A percentile compares a stretch with the other conserved stretches of the same genome.
These are phyloP conservation scores for Penicillium griseofulvum DNA, from an alignment of 2,329 filamentous ascomycete genomes.

Conservation along the genomic window DNA sequence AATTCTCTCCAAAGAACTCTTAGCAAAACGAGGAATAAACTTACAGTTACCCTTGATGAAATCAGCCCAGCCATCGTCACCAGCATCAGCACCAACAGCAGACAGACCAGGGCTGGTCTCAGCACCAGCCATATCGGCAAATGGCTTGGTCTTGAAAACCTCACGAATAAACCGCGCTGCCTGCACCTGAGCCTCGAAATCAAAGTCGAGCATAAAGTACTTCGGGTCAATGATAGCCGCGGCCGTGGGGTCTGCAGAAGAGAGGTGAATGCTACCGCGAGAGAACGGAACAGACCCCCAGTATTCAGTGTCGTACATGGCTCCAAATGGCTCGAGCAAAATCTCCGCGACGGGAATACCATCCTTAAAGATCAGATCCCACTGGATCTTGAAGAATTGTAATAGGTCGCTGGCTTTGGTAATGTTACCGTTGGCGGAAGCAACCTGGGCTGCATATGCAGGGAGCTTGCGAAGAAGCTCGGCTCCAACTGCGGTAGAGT, in stretches of 20 bases:
- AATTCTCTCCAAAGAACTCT: no score
- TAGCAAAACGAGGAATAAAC: not conserved
- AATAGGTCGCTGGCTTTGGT: slow-evolving; percentile 20
- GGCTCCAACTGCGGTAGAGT: slow-evolving; percentile 17
- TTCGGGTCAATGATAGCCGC: slow-evolving; percentile 31
- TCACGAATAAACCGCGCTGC: slow-evolving; percentile 23
- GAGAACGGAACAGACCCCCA: slow-evolving; percentile 33
- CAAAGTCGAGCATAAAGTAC: slow-evolving; percentile 31
- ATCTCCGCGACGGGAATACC: slow-evolving; percentile 30
- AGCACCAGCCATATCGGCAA: slow-evolving; percentile 14
- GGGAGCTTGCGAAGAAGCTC: slow-evolving; percentile 19
- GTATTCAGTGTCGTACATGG: slow-evolving; percentile 21
- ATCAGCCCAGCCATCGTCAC: slow-evolving; percentile 21
- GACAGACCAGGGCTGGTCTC: slow-evolving; percentile 23
- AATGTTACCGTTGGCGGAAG: slow-evolving; percentile 14
- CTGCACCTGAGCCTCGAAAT: slow-evolving; percentile 22
- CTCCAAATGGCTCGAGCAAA: slow-evolving; percentile 20
- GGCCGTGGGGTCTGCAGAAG: slow-evolving; percentile 23
- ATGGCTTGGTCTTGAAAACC: slow-evolving; percentile 19
- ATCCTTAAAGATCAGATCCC: slow-evolving; percentile 28
- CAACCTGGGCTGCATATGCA: slow-evolving; percentile 23
- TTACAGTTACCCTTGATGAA: slow-evolving; percentile 28
- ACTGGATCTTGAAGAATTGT: slow-evolving; percentile 27
- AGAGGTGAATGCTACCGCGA: slow-evolving; percentile 31
- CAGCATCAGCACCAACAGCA: slow-evolving; percentile 20